Base-by-base conservation (phyloP, 2,329 filamentous ascomycete genomes). In the Lasiodiplodia citricola region DNA sequence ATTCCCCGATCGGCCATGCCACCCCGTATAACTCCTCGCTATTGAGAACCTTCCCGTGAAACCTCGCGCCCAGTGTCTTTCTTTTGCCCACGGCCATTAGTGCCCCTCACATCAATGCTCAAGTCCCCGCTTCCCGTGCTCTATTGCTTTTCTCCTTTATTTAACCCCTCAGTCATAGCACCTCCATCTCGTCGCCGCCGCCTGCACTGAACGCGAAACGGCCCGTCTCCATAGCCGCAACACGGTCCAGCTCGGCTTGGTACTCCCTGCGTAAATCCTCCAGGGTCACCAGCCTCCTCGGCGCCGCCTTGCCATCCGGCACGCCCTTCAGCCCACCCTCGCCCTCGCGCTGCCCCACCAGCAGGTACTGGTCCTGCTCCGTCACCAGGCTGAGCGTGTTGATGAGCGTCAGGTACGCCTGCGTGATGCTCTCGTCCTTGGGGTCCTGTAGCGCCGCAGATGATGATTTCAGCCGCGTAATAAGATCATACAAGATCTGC, bases 321-420 rank as follows among this genome's bases (percentile, higher is more conserved):
- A 76, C 75, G 67, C 73, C 73, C 74, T 68, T 62, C 3, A 62
- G 25, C 28, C 60, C 60, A 18, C 51, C 51, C 13, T 56, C 54
- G 64, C 52, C 23, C 38, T 68, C 69, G 7, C 47, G 31, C 37
- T 67, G 63, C 35, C 60, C 67, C 21, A 86, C 85, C 23, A 89
- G 81, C n/a, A 97, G 88, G 87, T 96, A 99, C 1, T 91, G 91
- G 75, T 97, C 92, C 71, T 92, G 88, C 69, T 90, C 84, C 60
- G 92, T 89, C 51, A 97, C 93, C 71, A 93, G 97, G 72, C 92
- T 93, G 70, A 99, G 84, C 0, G 93, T 91, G 78, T 99, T 99
- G 82, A 99, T 97, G 55, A 99, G 87, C 70, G 94, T 86, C n/a
- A 98, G 83, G 74, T 97, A 96, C 75, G 93, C 91, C 73, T 92